Evolutionary conservation across 2,329 filamentous ascomycete species (phyloP).

Genomic region (Juglanconis sp.): DNA sequence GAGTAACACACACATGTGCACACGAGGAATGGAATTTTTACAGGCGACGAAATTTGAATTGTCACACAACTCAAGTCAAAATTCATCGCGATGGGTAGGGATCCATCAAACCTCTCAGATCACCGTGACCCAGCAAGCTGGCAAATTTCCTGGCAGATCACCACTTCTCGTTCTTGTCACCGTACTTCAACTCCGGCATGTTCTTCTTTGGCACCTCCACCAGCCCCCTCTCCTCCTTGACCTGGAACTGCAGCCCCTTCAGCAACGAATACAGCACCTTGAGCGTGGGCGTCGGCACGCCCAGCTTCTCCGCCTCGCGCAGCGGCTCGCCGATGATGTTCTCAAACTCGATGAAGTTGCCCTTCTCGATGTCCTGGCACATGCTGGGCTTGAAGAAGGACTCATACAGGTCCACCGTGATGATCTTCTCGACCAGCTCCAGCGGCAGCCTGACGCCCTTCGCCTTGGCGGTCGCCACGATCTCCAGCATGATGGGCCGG

Average conservation of each 20-base stretch:
- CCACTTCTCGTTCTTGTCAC: conserved; percentile 14
- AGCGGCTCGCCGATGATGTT: conserved; percentile 56
- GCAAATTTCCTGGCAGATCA: neutral
- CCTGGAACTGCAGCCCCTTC: conserved; percentile 45
- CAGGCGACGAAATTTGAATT: too few relatives aligned
- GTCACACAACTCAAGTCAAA: too few relatives aligned
- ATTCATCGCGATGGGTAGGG: too few relatives aligned
- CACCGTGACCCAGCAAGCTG: too few relatives aligned
- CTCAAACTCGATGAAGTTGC: conserved; percentile 55
- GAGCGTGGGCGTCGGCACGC: conserved; percentile 49
- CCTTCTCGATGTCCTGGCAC: conserved; percentile 49
- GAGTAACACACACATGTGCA: too few relatives aligned
- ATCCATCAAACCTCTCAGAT: too few relatives aligned
- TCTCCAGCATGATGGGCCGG: conserved; percentile 50
- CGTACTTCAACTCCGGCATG: conserved; percentile 19
- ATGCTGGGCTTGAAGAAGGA: conserved; percentile 51
- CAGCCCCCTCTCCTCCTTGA: conserved; percentile 41
- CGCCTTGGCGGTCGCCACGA: conserved; percentile 41
- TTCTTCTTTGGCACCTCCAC: conserved; percentile 20
- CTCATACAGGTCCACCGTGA: conserved; percentile 46
- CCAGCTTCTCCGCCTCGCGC: conserved; percentile 43
- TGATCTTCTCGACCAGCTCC: conserved; percentile 41
- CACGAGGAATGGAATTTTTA: too few relatives aligned
- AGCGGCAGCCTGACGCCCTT: conserved; percentile 40
- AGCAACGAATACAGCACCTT: conserved; percentile 45